phyloP scores from a whole-genome alignment of 345 rosid species.

The Fremontodendron californicum region DNA sequence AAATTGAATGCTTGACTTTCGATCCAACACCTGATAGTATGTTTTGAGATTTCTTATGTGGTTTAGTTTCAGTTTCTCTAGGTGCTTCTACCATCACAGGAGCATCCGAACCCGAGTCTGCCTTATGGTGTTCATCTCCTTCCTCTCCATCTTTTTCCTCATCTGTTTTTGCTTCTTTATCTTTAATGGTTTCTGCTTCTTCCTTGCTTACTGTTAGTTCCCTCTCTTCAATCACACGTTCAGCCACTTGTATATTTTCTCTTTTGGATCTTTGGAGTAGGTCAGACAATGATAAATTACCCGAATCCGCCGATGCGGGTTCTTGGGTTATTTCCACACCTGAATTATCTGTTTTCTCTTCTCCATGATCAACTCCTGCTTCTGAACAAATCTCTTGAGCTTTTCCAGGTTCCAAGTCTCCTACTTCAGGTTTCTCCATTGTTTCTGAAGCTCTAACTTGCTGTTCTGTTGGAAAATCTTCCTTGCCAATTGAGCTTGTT shows the following conservation, averaged over 20 bases:
- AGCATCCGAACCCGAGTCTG: conserved; percentile 53
- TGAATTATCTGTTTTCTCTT: conserved; percentile 12
- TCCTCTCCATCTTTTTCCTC: conserved; percentile 41
- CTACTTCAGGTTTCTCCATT: background rate
- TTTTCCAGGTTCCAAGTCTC: conserved; percentile 3
- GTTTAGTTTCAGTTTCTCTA: conserved; percentile 49
- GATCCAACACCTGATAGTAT: conserved; percentile 82
- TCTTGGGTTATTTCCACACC: conserved; percentile 21
- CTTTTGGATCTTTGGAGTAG: conserved; percentile 39
- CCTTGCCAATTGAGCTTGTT: background rate
- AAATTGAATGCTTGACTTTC: conserved; percentile 82
- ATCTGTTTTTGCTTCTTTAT: conserved; percentile 38
- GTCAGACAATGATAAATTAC: conserved; percentile 37
- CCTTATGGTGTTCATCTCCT: conserved; percentile 41
- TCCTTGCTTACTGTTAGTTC: conserved; percentile 23
- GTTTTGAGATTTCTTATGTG: conserved; percentile 68
- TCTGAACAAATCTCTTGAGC: background rate
- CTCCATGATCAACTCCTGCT: background rate
- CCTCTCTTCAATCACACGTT: conserved; percentile 21
- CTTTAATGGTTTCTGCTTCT: conserved; percentile 22
- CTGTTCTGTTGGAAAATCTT: background rate
- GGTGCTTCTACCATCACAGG: conserved; percentile 56
- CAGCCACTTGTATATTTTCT: conserved; percentile 20
- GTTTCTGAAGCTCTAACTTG: background rate
- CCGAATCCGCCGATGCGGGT: conserved; percentile 28